Conservation (phyloP, 768 basidiomycete species). For the Leucocoprinus sp. region DNA sequence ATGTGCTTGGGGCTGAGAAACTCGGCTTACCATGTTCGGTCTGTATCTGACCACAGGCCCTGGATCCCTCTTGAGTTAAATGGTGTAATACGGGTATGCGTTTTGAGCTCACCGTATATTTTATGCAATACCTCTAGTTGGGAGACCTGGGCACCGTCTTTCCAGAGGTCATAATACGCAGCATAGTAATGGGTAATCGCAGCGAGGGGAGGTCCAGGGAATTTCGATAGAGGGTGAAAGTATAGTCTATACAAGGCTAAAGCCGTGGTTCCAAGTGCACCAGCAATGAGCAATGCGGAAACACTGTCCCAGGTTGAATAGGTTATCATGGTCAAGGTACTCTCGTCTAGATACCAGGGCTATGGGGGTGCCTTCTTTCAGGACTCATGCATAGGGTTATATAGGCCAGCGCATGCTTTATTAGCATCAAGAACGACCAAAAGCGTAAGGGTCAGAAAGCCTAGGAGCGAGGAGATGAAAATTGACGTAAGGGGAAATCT, state of each 20-base stretch:
- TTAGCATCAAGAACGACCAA: too few species aligned
- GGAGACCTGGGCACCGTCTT: slow-evolving; percentile 18
- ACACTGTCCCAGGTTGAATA: not conserved
- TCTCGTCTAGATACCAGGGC: too few species aligned
- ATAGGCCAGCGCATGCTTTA: too few species aligned
- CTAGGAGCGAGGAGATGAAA: too few species aligned
- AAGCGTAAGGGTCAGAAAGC: too few species aligned
- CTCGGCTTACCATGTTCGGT: slow-evolving; percentile 25
- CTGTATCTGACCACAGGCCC: slow-evolving; percentile 29
- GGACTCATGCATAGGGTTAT: too few species aligned
- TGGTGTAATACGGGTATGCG: not conserved
- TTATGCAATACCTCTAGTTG: slow-evolving; percentile 21
- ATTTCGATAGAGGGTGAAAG: slow-evolving; percentile 20
- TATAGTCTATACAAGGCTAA: slow-evolving; percentile 14
- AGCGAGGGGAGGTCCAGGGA: slow-evolving; percentile 23
- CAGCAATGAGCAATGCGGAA: not conserved
- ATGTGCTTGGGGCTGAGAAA: not conserved
- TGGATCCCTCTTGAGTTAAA: slow-evolving; percentile 9
- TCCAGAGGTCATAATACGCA: slow-evolving; percentile 21
- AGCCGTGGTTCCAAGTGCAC: too few species aligned
- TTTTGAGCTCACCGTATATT: slow-evolving; percentile 16
- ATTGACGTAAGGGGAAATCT: too few species aligned
- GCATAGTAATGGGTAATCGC: slow-evolving; percentile 19
- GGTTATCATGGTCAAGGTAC: not conserved
- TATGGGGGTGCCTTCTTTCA: too few species aligned